Conservation (phyloP, 2,329 filamentous ascomycete genomes). For the Neofusicoccum sp. region DNA sequence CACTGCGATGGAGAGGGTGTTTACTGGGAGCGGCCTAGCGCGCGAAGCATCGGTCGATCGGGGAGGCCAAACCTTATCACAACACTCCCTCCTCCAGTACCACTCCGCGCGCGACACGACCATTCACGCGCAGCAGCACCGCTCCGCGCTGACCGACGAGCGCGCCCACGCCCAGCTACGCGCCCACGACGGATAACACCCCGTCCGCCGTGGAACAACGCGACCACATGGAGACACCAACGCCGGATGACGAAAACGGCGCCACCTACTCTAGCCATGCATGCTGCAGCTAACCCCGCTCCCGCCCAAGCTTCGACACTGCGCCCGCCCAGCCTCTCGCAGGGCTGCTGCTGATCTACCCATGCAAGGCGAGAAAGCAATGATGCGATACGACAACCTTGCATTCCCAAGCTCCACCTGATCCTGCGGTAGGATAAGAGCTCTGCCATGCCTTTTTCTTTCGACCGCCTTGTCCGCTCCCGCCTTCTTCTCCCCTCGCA, state of each 20-base stretch:
- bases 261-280: not conserved
- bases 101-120: not conserved
- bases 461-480: not conserved
- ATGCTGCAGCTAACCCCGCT: conserved; percentile 17
- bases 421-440: too few species aligned
- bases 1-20: not conserved
- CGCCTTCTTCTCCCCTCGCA: not conserved
- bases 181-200: not conserved
- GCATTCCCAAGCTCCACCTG: not conserved
- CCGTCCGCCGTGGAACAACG: not conserved
- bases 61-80: conserved; percentile 1
- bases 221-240: not conserved
- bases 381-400: conserved; percentile 5
- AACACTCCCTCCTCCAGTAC: not conserved
- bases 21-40: not conserved
- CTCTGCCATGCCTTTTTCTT: not conserved
- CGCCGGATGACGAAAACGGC: not conserved
- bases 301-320: conserved; percentile 10
- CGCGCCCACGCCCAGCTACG: not conserved
- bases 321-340: not conserved
- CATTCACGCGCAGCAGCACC: not conserved
- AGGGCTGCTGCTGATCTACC: not conserved
- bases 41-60: not conserved
- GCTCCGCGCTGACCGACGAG: not conserved
- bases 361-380: not conserved